Evolutionary conservation across 2,329 filamentous ascomycete genomes (phyloP).

Genomic region (Aureobasidium sp.): DNA sequence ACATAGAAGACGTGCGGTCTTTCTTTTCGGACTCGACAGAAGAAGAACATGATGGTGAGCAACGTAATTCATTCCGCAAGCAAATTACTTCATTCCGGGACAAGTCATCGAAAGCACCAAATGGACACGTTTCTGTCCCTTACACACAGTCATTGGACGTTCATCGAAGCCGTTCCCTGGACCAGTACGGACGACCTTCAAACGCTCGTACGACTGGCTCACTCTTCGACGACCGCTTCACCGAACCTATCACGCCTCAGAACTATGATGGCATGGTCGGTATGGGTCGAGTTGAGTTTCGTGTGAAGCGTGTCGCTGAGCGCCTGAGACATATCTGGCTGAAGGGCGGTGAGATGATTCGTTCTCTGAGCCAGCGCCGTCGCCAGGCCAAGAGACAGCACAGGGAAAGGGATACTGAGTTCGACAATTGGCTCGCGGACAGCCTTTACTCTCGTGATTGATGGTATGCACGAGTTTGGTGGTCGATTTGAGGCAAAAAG

Average conservation of each 20-base stretch:
- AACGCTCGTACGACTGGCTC: background rate
- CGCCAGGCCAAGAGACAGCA: background rate
- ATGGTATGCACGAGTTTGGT: background rate
- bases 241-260: conserved; percentile 5
- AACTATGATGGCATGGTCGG: conserved; percentile 28
- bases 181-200: conserved; percentile 26
- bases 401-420: conserved; percentile 14
- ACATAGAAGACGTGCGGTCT: conserved; percentile 36
- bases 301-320: conserved; percentile 34
- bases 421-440: conserved; percentile 24
- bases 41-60: conserved; percentile 21
- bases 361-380: conserved; percentile 15
- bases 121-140: conserved; percentile 13
- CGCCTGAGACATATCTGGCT: conserved; percentile 31
- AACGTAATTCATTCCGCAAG: conserved; percentile 27
- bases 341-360: conserved; percentile 30
- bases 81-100: conserved; percentile 28
- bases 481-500: background rate
- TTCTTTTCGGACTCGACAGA: conserved; percentile 39
- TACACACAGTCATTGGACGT: conserved; percentile 20
- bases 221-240: conserved; percentile 4
- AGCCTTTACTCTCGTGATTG: conserved; percentile 15
- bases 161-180: conserved; percentile 21
- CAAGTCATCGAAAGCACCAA: conserved; percentile 20
- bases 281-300: conserved; percentile 35